Evolutionary conservation across 352 stramenopile genomes (phyloP).

Genomic region (Globisporangium uncinulatum): DNA sequence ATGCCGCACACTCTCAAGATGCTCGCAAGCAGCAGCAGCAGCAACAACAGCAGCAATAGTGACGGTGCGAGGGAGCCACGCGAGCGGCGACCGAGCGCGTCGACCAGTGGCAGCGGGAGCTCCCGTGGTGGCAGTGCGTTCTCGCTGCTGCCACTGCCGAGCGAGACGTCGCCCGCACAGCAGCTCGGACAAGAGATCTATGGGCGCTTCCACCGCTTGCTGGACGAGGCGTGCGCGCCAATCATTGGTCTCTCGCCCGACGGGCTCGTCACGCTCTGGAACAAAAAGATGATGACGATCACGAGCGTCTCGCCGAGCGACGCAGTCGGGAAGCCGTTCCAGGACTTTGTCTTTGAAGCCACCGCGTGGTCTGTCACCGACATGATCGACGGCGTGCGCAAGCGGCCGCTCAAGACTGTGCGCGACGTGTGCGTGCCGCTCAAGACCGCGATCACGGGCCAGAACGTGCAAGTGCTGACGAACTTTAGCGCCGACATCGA

Average conservation of each 20-base stretch:
- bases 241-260: conserved; percentile 33
- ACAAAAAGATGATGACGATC: conserved; percentile 43
- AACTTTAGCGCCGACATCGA: conserved; percentile 55
- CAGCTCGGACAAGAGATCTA: conserved; percentile 13
- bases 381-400: conserved; percentile 14
- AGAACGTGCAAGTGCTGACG: conserved; percentile 46
- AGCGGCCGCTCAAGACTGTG: conserved; percentile 16
- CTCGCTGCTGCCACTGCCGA: conserved; percentile 2
- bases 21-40: background rate
- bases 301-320: conserved; percentile 23
- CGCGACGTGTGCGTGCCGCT: conserved; percentile 42
- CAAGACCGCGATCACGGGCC: conserved; percentile 29
- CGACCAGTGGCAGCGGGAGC: background rate
- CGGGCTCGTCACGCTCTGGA: conserved; percentile 59
- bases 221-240: conserved; percentile 50
- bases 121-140: conserved; percentile 3
- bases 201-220: conserved; percentile 30
- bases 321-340: conserved; percentile 27
- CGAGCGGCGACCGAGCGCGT: background rate
- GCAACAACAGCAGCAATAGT: background rate
- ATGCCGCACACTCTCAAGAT: conserved; percentile 1
- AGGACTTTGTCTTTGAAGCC: conserved; percentile 26
- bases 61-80: background rate
- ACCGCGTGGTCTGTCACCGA: conserved; percentile 13
- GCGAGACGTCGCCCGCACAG: conserved; percentile 2